These are phyloP conservation scores for Lachancea nothofagi DNA, from an alignment of 805 yeast genomes.

Conservation along the genomic window DNA sequence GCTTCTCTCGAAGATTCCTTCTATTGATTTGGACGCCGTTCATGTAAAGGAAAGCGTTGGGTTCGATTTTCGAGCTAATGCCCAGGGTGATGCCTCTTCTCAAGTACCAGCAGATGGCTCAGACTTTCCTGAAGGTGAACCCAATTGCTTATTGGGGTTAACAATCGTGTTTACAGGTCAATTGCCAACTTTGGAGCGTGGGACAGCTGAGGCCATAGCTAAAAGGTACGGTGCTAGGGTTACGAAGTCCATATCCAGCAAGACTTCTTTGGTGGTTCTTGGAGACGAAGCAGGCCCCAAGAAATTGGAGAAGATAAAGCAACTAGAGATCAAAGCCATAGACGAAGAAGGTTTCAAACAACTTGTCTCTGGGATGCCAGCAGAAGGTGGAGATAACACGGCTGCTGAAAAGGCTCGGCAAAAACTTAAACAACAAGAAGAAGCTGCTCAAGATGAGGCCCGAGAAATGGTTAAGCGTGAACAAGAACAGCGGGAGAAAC, in stretches of 20 bases:
- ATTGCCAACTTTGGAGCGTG: constrained; percentile 73
- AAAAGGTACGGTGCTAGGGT: constrained; percentile 88
- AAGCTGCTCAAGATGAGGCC: constrained; percentile 47
- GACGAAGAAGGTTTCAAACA: constrained; percentile 81
- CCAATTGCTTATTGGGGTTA: constrained; percentile 81
- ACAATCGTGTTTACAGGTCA: constrained; percentile 93
- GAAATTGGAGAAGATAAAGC: constrained; percentile 76
- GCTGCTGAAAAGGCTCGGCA: constrained; percentile 67
- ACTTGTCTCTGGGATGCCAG: constrained; percentile 74
- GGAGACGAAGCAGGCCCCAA: constrained; percentile 97
- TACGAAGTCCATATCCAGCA: constrained; percentile 76
- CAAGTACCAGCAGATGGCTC: constrained; percentile 23
- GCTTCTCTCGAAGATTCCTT: constrained; percentile 56
- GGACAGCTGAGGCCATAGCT: constrained; percentile 68
- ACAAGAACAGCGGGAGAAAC: constrained; percentile 40
- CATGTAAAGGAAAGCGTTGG: constrained; percentile 48
- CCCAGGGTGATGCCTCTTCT: constrained; percentile 34
- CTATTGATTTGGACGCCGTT: constrained; percentile 55
- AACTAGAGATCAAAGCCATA: constrained; percentile 70
- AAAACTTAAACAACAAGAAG: constrained; percentile 66
- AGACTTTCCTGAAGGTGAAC: constrained; percentile 74
- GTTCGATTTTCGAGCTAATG: constrained; percentile 52
- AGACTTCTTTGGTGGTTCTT: constrained; percentile 81
- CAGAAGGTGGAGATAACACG: constrained; percentile 83
- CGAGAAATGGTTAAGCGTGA: constrained; percentile 43